Percentiles rank a stretch among this genome's conserved stretches.
These are phyloP conservation scores for Dimocarpus longan DNA, from an alignment of 345 rosid species.

Conservation along the genomic window DNA sequence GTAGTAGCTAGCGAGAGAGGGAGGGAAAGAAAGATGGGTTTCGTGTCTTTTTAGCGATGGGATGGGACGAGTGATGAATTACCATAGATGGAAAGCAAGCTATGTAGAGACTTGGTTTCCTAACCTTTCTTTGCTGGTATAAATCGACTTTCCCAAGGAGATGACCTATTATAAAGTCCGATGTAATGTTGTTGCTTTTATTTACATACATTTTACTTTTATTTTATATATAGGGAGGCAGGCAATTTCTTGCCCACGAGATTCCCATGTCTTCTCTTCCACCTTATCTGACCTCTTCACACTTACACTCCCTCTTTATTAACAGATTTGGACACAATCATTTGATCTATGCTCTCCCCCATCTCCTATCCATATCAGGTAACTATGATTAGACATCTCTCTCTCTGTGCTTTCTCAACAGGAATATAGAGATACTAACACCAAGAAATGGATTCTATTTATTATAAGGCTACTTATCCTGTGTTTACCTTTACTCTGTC, in stretches of 20 bases:
- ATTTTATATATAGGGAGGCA: constrained; percentile 10
- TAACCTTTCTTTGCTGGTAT: constrained; percentile 64
- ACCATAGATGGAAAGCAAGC: constrained; percentile 54
- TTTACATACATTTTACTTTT: background rate
- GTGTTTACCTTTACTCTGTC: no score
- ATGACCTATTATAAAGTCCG: constrained; percentile 14
- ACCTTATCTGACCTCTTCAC: constrained; percentile 3
- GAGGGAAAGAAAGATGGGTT: constrained; percentile 7
- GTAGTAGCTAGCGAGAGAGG: background rate
- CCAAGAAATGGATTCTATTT: no score
- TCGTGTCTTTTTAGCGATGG: constrained; percentile 30
- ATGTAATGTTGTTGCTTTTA: constrained; percentile 12
- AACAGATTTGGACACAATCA: constrained; percentile 48
- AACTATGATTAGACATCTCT: constrained; percentile 34
- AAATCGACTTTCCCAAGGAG: constrained; percentile 64
- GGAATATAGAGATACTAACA: no score
- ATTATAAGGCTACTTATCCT: no score
- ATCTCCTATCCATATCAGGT: constrained; percentile 34
- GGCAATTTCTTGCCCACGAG: constrained; percentile 19
- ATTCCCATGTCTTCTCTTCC: constrained; percentile 25
- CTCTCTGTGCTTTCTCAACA: background rate
- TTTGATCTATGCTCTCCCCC: constrained; percentile 30
- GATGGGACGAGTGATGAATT: constrained; percentile 80
- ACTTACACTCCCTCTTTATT: constrained; percentile 29
- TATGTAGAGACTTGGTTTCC: constrained; percentile 45